Percentiles rank a stretch among this genome's conserved stretches.
phyloP scores from a whole-genome alignment of 2,329 filamentous ascomycete species.

The Knufia petricola region DNA sequence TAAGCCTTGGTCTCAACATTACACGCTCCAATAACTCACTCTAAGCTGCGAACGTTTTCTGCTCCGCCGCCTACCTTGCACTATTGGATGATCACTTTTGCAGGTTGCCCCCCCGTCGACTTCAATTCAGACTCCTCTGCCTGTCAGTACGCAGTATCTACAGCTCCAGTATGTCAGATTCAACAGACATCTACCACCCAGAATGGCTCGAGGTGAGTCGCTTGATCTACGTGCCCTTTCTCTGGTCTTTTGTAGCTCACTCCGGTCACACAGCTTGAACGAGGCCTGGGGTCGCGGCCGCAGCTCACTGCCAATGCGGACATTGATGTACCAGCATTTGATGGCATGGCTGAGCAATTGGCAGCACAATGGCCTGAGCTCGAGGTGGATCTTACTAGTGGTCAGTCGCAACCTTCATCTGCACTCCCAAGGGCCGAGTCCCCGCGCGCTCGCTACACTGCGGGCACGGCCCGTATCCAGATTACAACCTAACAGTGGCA shows the following conservation, averaged over 20 bases:
- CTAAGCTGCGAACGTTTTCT: no score
- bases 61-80: no score
- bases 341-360: background rate
- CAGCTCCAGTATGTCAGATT: background rate
- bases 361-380: background rate
- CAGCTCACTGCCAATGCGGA: background rate
- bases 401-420: background rate
- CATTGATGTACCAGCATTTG: background rate
- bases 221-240: background rate
- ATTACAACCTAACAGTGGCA: background rate
- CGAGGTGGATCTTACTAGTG: background rate
- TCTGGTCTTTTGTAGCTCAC: background rate
- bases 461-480: background rate
- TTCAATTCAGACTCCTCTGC: background rate
- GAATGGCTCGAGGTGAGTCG: constrained; percentile 1
- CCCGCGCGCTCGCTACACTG: background rate
- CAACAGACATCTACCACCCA: background rate
- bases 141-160: background rate
- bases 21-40: no score
- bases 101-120: no score
- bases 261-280: background rate
- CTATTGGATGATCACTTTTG: no score
- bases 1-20: no score
- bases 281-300: background rate
- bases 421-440: background rate